Percentiles rank a stretch among this genome's conserved stretches.
Evolutionary conservation across 2,329 filamentous ascomycete genomes (phyloP).

Genomic region (Aspergillus hortae): DNA sequence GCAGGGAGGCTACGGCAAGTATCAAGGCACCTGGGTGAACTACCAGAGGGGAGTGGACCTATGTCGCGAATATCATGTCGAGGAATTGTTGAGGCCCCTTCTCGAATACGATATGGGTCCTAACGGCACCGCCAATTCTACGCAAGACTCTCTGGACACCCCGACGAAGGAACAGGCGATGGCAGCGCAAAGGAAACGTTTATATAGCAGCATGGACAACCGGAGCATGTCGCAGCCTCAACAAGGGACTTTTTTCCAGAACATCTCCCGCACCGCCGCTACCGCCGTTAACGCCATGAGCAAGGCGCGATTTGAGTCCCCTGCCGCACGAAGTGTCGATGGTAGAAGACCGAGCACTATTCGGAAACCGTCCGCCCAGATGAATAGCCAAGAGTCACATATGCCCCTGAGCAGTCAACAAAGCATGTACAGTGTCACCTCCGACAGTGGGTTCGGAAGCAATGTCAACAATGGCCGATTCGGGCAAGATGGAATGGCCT

Average conservation of each 20-base stretch:
- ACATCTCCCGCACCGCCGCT: constrained; percentile 88
- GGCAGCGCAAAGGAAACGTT: constrained; percentile 87
- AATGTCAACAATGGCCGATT: constrained; percentile 46
- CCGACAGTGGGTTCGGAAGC: constrained; percentile 68
- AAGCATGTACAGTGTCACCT: constrained; percentile 65
- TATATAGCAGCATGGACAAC: constrained; percentile 76
- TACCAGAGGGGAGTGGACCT: constrained; percentile 91
- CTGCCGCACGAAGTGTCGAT: constrained; percentile 64
- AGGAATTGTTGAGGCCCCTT: constrained; percentile 46
- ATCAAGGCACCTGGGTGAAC: constrained; percentile 97
- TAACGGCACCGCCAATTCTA: constrained; percentile 61
- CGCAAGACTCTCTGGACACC: constrained; percentile 77
- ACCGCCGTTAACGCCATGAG: constrained; percentile 94
- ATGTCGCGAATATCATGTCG: constrained; percentile 67
- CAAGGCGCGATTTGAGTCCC: constrained; percentile 91
- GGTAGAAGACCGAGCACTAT: constrained; percentile 66
- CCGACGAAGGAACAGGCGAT: constrained; percentile 98
- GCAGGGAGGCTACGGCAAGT: constrained; percentile 97
- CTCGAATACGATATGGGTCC: constrained; percentile 49
- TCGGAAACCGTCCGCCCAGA: constrained; percentile 64
- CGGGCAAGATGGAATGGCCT: constrained; percentile 41
- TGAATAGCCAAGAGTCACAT: constrained; percentile 60
- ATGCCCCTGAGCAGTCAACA: constrained; percentile 77
- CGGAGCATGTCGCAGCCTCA: constrained; percentile 59
- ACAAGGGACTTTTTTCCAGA: constrained; percentile 92